Base-by-base conservation (phyloP, 805 yeast genomes). In the Saccharomycopsis microspora region DNA sequence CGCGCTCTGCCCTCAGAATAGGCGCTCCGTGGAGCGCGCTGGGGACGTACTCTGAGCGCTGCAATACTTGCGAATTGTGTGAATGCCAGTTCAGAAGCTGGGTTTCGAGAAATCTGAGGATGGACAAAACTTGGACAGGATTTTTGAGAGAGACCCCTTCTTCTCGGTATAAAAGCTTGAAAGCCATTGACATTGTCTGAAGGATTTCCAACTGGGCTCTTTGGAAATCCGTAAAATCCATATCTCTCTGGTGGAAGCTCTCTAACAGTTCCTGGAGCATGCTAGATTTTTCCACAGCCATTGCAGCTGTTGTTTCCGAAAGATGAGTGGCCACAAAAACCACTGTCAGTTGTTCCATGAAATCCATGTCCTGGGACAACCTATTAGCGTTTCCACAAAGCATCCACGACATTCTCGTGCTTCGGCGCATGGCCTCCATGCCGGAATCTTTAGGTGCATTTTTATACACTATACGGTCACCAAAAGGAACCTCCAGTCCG, bases 361-460 rank as follows among this genome's bases (percentile, higher is more conserved):
- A 75, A 3, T 86, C 86, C 76, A 83, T 78, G 60, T 84, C 93
- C 60, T 86, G 95, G 3, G 95, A 93, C 39, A 89, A 65, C 48
- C 97, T 69, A 1, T 86, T 82, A 0, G 94, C 89, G 1, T 85
- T 78, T 2, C 97, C 96, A 43, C 86, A 80, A 51, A 87, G 73
- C 93, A 88, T 84, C 90, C 95, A 89, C 0, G 95, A 83, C 88
- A 87, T 84, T 38, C 95, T 71, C 60, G 86, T 89, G 53, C 89
- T 80, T 57, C 96, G 69, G 56, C 94, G 71, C 76, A 88, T 78
- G 1, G 95, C 94, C 32, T 86, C 85, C 41, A 85, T 65, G 0
- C 95, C 95, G 0, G 47, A 46, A 35, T 53, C 49, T n/a, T 55
- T 48, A 32, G 31, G n/a, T 19, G 28, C 32, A 19, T 19, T 4